Evolutionary conservation across 2,329 filamentous ascomycete species (phyloP), one percentile per base, ranked within the genome.

Genomic region (Mariannaea sp.): DNA sequence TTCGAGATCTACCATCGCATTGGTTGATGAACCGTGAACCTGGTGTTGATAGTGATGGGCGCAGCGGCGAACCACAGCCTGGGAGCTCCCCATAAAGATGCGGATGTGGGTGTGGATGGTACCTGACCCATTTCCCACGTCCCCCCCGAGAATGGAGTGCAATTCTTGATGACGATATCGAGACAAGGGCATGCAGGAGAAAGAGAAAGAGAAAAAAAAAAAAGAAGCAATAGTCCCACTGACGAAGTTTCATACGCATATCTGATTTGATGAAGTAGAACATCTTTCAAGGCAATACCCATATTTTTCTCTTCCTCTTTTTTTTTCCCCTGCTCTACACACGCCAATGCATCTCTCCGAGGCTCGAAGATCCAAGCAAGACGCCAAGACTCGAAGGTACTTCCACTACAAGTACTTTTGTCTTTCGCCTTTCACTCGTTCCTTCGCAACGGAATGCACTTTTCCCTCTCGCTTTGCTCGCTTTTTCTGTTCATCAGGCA

Each of bases 201-300:
- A 19, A 13, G 7, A 19, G n/a, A 43, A 27, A 19, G n/a, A 36
- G 40, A 24, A 41, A 30, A 49, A 36, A 14, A 39, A 29, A 43
- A 41, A 40, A 24, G 13, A n/a, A 19, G 5, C 20, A 40, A 19
- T 27, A 41, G 40, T 45, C 20, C 45, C 45, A 54, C 51, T 44
- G 22, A 13, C 33, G 42, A 41, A 49, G 46, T 49, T 42, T 49
- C 46, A 49, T 20, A 29, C n/a, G 43, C 36, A 32, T 45, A 19
- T 19, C 20, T 33, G 41, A 14, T 30, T 22, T 3, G 13, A 14
- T 22, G 16, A 35, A 45, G 13, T 27, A 12, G 20, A 13, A 9
- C 26, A 12, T 12, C 29, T 13, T 5, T 6, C 29, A 32, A 10
- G 13, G 29, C 13, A 12, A 13, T 32, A 8, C 29, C 13, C 29